Evolutionary conservation across 2,329 filamentous ascomycete species (phyloP), one percentile per base, ranked within the genome.

Genomic region (Diaporthe velutina): DNA sequence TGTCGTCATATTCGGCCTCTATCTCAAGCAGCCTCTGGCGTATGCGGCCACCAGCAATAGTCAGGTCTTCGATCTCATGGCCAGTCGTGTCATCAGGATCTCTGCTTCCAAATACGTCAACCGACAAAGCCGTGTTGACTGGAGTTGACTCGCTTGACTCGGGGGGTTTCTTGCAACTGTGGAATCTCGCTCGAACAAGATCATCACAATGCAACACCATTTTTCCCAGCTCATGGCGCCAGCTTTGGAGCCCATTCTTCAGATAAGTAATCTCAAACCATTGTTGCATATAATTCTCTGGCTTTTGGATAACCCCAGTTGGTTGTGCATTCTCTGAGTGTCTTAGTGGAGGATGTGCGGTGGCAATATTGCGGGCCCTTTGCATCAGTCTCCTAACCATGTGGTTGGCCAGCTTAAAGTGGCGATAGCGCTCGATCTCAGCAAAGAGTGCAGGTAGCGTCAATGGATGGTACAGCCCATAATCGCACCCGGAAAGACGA

Each of bases 171-270:
- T 55, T 30, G 0, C 15, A 19, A 1, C 3, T 30, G 17, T 55
- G 19, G 6, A 55, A 55, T 55, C 15, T 33, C 52, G 25, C 52
- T 22, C 6, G 25, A 13, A 4, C 33, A 4, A 54, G 50, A 30
- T 54, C 25, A n/a, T 66, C 25, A 48, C 60, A 66, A 28, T 66
- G 60, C 25, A 19, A 25, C 3, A 66, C 12, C 40, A 66, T 66
- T 13, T 66, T 66, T 45, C 7, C 19, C 4, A 66, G 1, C 60
- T 66, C 35, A 2, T 40, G 33, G n/a, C 25, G 38, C 60, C 60
- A 66, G 33, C n/a, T 45, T 30, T 66, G 35, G 8, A 66, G 60
- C 17, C 60, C 60, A 9, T 45, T 40, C 12, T 8, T 45, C 38
- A 66, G n/a, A 45, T 4, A 38, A 10, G 7, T 66, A 12, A 66